Evolutionary conservation across 495 filamentous ascomycete genomes (phyloP).

Genomic region (Schizothecium vesticola): DNA sequence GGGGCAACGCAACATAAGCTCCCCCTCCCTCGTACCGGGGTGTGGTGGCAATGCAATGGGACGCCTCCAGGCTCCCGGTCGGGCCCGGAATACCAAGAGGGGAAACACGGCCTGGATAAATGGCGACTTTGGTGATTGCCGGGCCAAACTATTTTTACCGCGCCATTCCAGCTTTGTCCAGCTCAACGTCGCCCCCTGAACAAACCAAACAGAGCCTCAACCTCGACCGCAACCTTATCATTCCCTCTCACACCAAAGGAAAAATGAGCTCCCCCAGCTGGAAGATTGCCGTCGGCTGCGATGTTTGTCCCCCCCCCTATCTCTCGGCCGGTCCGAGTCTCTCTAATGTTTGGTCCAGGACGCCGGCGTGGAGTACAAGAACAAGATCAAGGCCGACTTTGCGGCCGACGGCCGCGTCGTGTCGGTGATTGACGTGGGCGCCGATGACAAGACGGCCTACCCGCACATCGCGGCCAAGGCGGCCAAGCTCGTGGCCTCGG

Average conservation of each 20-base stretch:
- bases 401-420: conserved; percentile 60
- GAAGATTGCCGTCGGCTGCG: conserved; percentile 44
- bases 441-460: conserved; percentile 75
- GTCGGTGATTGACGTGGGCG: conserved; percentile 62
- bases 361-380: conserved; percentile 74
- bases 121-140: conserved; percentile 10
- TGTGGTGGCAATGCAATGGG: conserved; percentile 12
- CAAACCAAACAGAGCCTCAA: conserved; percentile 5
- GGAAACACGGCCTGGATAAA: conserved; percentile 34
- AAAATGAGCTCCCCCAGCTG: conserved; percentile 38
- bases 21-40: conserved; percentile 15
- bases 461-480: conserved; percentile 73
- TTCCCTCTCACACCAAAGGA: not conserved
- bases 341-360: conserved; percentile 43
- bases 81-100: conserved; percentile 23
- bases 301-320: conserved; percentile 36
- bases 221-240: not conserved
- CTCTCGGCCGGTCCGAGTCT: not conserved
- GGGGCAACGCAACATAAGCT: conserved; percentile 20
- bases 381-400: conserved; percentile 69
- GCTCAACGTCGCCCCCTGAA: not conserved
- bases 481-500: conserved; percentile 58
- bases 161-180: conserved; percentile 12
- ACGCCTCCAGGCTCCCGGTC: conserved; percentile 1
- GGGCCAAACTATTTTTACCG: conserved; percentile 18